phyloP scores from a whole-genome alignment of 1,139 yeast genomes.

The Protomyces pachydermus region DNA sequence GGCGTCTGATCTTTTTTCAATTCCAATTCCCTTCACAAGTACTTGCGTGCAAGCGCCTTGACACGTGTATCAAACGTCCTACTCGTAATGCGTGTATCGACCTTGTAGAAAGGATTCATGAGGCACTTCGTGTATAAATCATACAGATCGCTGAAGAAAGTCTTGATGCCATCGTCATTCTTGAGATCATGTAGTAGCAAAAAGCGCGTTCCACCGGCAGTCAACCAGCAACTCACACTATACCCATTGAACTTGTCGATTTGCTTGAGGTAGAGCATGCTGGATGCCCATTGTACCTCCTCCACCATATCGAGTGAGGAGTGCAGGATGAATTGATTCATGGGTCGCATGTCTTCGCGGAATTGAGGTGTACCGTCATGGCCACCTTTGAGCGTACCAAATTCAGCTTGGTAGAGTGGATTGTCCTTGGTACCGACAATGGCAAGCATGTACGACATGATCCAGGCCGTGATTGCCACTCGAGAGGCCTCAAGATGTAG shows the following conservation, averaged over 20 bases:
- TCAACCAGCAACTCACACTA: constrained; percentile 71
- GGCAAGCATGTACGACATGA: constrained; percentile 75
- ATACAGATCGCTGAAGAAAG: constrained; percentile 77
- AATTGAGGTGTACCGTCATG: constrained; percentile 52
- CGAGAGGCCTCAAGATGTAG: too few relatives aligned
- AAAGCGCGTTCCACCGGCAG: constrained; percentile 68
- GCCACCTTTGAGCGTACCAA: constrained; percentile 65
- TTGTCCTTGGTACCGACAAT: constrained; percentile 82
- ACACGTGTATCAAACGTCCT: constrained; percentile 74
- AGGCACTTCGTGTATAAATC: constrained; percentile 82
- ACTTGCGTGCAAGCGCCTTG: constrained; percentile 67
- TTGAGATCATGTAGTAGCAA: constrained; percentile 65
- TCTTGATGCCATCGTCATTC: constrained; percentile 70
- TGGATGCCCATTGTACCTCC: constrained; percentile 69
- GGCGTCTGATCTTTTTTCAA: too few relatives aligned
- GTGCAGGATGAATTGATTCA: constrained; percentile 76
- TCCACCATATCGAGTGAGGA: constrained; percentile 85
- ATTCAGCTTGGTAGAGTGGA: constrained; percentile 83
- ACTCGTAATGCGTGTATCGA: constrained; percentile 68
- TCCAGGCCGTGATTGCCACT: too few relatives aligned
- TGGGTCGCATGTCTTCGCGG: constrained; percentile 37
- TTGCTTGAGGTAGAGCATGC: constrained; percentile 53
- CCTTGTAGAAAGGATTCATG: constrained; percentile 78
- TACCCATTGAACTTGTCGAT: constrained; percentile 84
- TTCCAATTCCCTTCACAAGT: constrained; percentile 45